phyloP scores from a whole-genome alignment of 768 basidiomycete genomes.

The Hericium rajendrae region DNA sequence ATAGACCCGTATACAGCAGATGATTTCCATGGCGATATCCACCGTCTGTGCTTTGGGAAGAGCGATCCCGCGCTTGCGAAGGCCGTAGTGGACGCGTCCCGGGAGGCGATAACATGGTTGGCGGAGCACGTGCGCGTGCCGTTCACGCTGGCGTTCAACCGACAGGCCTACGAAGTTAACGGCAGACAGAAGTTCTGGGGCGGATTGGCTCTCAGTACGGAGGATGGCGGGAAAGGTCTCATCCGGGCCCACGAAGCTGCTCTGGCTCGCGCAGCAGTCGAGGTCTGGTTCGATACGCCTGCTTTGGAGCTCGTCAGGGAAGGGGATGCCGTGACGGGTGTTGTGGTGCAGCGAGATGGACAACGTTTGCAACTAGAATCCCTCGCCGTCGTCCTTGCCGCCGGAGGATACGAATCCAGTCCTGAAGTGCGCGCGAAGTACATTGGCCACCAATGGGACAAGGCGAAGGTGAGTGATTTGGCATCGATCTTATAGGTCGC shows the following conservation, averaged over 20 bases:
- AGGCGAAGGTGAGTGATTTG: conserved; percentile 35
- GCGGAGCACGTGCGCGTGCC: conserved; percentile 38
- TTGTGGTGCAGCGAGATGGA: conserved; percentile 34
- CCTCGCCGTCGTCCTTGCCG: conserved; percentile 47
- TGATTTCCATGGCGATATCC: conserved; percentile 48
- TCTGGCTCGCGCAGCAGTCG: conserved; percentile 38
- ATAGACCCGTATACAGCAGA: conserved; percentile 47
- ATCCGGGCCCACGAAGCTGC: conserved; percentile 45
- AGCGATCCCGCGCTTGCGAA: conserved; percentile 41
- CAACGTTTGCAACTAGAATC: conserved; percentile 27
- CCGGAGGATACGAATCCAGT: conserved; percentile 60
- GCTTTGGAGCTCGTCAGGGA: conserved; percentile 30
- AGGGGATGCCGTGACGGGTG: conserved; percentile 33
- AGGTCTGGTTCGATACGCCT: conserved; percentile 48
- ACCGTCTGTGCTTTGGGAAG: conserved; percentile 44
- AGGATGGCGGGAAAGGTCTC: conserved; percentile 60
- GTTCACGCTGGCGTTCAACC: conserved; percentile 50
- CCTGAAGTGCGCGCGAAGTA: conserved; percentile 38
- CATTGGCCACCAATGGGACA: conserved; percentile 50
- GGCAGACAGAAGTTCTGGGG: conserved; percentile 65
- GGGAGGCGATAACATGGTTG: conserved; percentile 51
- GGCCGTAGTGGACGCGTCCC: conserved; percentile 44
- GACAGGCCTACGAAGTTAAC: conserved; percentile 58
- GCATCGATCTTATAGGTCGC: background rate
- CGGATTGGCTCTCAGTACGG: conserved; percentile 51